Evolutionary conservation across 177 flowering plant genomes (phyloP), one percentile per base, ranked within the genome.

Genomic region (Vitis hybrid): DNA sequence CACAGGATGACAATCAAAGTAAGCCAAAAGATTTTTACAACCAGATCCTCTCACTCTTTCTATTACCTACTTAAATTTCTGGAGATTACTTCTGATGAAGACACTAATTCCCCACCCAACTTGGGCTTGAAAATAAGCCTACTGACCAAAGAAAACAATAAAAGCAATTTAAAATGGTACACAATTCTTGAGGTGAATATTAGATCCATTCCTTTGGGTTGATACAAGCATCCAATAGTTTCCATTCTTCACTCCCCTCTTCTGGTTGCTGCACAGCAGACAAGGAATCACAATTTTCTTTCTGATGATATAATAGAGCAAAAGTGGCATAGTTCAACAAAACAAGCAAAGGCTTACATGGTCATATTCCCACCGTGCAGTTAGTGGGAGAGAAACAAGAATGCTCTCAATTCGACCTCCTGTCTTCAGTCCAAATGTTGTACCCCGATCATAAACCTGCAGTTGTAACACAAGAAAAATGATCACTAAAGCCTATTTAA

Each of bases 401-500:
- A 96, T 93, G 65, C 99, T 96, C 81, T 96, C 98, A 59, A 96
- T 93, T 68, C 97, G 79, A 53, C 99, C 99, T 65, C 99, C 99
- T 3, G 98, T 96, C 84, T 93, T 96, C 58, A 96, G 77, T 31
- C 99, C 99, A 74, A 96, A 96, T 70, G 99, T 93, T 3, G 98
- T 96, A 53, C 99, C 99, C 15, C 97, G 90, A 76, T 95, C 99
- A 82, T 95, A 95, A 57, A 95, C 99, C 99, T 95, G 55, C 16
- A 22, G 15, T 52, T 45, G 49, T 14, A 33, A 18, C 31, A 21
- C 26, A 51, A 45, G 53, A 29, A 61, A 8, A 48, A 2, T 39
- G 72, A 14, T 51, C 13, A 56, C 11, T 10, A 11, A 8, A 11
- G 16, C 11, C 16, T 1, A 9, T 13, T 55, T 15, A 49, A 6